Conservation (phyloP, 257 asterid species). For the Rehmannia glutinosa region DNA sequence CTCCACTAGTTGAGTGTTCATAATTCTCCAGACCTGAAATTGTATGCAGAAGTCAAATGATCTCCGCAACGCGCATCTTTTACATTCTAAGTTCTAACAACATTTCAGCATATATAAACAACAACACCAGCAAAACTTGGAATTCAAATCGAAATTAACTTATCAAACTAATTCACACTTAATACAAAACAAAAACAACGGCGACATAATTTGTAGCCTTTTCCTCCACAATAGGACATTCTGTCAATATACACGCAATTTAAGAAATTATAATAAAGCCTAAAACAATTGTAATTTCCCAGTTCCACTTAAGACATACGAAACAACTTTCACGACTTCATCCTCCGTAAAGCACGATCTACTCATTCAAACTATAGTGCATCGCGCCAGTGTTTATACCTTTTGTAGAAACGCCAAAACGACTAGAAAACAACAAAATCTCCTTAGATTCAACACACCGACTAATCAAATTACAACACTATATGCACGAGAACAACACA, state of each 20-base stretch:
- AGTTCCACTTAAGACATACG: neutral
- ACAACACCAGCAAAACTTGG: neutral
- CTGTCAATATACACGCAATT: neutral
- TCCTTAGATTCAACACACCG: constrained; percentile 11
- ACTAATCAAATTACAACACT: neutral
- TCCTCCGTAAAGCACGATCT: constrained; percentile 21
- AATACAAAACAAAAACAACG: neutral
- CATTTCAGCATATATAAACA: too few relatives aligned
- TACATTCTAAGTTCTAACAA: too few relatives aligned
- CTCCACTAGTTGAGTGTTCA: constrained; percentile 55
- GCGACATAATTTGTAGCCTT: neutral
- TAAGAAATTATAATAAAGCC: neutral
- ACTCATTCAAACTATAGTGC: constrained; percentile 9
- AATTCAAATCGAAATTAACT: neutral
- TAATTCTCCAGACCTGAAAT: constrained; percentile 42
- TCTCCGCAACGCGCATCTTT: neutral
- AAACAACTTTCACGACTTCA: constrained; percentile 8
- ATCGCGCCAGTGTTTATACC: neutral
- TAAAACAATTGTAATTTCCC: neutral
- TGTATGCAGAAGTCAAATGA: neutral
- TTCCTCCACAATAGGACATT: constrained; percentile 6
- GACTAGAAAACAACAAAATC: neutral
- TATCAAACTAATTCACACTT: neutral
- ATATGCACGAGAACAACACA: constrained; percentile 13
- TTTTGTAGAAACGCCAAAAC: constrained; percentile 3